Conservation (phyloP, 495 filamentous ascomycete species). For the Cenococcum geophilum region DNA sequence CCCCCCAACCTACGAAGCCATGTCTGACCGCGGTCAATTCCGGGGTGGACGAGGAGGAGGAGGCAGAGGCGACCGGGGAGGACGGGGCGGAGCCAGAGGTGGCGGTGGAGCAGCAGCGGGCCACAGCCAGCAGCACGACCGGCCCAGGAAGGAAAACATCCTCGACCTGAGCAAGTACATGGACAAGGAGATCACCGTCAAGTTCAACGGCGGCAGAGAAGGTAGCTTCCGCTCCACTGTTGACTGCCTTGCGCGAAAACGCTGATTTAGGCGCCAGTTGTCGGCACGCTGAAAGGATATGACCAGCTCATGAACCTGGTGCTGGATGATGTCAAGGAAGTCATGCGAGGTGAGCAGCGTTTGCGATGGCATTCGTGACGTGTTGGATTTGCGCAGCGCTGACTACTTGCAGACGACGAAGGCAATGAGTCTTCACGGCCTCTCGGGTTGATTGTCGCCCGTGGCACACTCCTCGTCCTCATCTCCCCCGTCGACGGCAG, state of each 20-base stretch:
- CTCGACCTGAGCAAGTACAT: conserved; percentile 91
- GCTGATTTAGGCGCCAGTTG: conserved; percentile 58
- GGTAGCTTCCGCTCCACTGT: conserved; percentile 46
- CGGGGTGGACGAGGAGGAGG: conserved; percentile 42
- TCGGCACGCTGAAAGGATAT: conserved; percentile 84
- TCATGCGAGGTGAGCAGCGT: conserved; percentile 62
- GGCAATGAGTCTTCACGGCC: conserved; percentile 78
- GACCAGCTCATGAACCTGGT: conserved; percentile 98
- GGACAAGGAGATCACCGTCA: conserved; percentile 89
- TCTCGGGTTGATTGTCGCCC: conserved; percentile 84
- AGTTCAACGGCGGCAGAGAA: conserved; percentile 93
- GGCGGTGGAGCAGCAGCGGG: conserved; percentile 41
- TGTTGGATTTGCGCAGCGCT: conserved; percentile 20
- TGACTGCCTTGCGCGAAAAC: conserved; percentile 1
- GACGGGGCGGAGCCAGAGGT: conserved; percentile 39
- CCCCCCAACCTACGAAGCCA: conserved; percentile 36
- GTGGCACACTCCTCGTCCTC: conserved; percentile 84
- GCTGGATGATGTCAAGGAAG: conserved; percentile 87
- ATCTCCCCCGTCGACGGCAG: conserved; percentile 92
- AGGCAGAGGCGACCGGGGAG: conserved; percentile 40
- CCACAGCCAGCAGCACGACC: conserved; percentile 52
- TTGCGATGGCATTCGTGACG: not conserved
- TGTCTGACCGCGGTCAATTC: conserved; percentile 66
- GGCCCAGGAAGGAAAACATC: conserved; percentile 97
- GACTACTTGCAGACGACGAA: conserved; percentile 63